A percentile compares a stretch with the other conserved stretches of the same genome.
phyloP scores from a whole-genome alignment of 106 monocot genomes.

The Dendrobium nobile region DNA sequence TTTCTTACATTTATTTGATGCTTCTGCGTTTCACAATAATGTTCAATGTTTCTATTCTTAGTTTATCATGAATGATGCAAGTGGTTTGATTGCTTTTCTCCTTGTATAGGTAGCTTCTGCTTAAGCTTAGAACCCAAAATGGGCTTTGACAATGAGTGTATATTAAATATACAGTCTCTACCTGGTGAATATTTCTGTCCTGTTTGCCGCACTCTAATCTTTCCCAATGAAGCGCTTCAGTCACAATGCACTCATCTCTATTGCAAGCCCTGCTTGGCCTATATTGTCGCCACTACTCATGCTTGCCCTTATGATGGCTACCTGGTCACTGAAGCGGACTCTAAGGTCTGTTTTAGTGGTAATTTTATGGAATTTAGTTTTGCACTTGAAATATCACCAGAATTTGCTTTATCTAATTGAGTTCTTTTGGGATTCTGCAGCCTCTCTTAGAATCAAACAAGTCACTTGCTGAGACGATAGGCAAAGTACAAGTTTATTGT shows the following conservation, averaged over 20 bases:
- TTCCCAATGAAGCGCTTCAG: constrained; percentile 85
- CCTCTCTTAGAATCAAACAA: constrained; percentile 72
- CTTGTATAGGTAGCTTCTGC: constrained; percentile 2
- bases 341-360: constrained; percentile 50
- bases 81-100: background rate
- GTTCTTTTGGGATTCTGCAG: constrained; percentile 23
- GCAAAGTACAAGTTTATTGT: constrained; percentile 77
- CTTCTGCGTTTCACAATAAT: background rate
- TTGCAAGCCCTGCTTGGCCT: constrained; percentile 90
- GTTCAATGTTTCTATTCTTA: background rate
- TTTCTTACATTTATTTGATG: background rate
- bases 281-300: constrained; percentile 78
- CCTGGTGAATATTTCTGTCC: constrained; percentile 99
- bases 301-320: constrained; percentile 98
- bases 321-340: constrained; percentile 81
- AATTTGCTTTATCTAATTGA: background rate
- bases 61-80: background rate
- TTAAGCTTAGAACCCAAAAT: constrained; percentile 20
- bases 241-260: constrained; percentile 90
- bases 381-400: background rate
- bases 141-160: constrained; percentile 96
- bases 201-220: constrained; percentile 86
- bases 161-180: constrained; percentile 78
- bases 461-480: constrained; percentile 64
- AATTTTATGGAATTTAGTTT: background rate